Evolutionary conservation across 768 basidiomycete genomes (phyloP), one percentile per base, ranked within the genome.

Genomic region (Jaapia argillacea): DNA sequence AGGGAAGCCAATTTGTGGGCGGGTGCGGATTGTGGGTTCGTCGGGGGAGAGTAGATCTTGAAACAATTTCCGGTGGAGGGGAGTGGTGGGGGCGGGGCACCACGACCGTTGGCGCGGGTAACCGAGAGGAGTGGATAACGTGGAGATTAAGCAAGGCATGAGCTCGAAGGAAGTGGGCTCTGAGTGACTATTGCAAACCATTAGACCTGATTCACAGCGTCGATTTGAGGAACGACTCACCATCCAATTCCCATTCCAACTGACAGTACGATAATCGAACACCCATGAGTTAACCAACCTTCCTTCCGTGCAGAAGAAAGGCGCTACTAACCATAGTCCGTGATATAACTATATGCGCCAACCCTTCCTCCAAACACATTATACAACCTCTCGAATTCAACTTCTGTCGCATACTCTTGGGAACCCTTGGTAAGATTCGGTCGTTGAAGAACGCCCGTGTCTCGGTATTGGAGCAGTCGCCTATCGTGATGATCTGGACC

Each of bases 141-240:
- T 91, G 88, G 12, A 91, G 73, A 51, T 91, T 90, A 44, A 91
- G 72, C 1, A 87, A 66, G 1, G 85, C 71, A 46, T 90, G 84
- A 0, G 88, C 88, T 63, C 90, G 88, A 20, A 90, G 72, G 65
- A 87, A 90, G 54, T 85, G 83, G 0, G 85, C 85, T 45, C 80
- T 79, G 52, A n/a, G n/a, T n/a, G n/a, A n/a, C n/a, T n/a, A n/a
- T n/a, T n/a, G n/a, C n/a, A n/a, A n/a, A n/a, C n/a, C n/a, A n/a
- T n/a, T n/a, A n/a, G 13, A 91, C 61, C 49, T 79, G 81, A 57
- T 88, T 90, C 83, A 91, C 85, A 3, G 85, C 75, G 24, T 85
- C 85, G 3, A 70, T 69, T 1, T 83, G 86, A 51, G 84, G 79
- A 35, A 89, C 83, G 35, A 89, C 28, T 16, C 28, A 33, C 28